A percentile compares a stretch with the other conserved stretches of the same genome.
phyloP scores from a whole-genome alignment of 257 asterid species.

The Vinca minor region DNA sequence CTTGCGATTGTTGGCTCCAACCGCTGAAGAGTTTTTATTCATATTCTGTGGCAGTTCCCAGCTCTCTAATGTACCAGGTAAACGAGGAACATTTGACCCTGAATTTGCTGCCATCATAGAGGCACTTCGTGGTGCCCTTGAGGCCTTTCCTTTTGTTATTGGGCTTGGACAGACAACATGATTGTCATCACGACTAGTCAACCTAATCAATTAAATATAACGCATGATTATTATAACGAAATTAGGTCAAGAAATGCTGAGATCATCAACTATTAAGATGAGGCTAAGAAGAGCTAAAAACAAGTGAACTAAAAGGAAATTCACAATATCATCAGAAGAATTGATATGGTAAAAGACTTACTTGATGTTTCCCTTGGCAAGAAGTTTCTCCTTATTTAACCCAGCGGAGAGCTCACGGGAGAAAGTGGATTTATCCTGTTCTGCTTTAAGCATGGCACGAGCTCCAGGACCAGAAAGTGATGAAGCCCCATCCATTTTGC shows the following conservation, averaged over 20 bases:
- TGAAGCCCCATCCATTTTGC: slow-evolving; percentile 53
- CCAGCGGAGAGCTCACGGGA: slow-evolving; percentile 59
- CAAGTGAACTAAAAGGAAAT: slow-evolving; percentile 9
- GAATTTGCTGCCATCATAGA: slow-evolving; percentile 39
- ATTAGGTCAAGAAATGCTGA: background rate
- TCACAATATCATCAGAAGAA: slow-evolving; percentile 1
- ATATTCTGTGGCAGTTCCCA: slow-evolving; percentile 67
- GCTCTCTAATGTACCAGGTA: slow-evolving; percentile 64
- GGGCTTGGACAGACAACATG: slow-evolving; percentile 48
- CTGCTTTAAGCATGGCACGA: slow-evolving; percentile 57
- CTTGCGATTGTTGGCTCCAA: slow-evolving; percentile 70
- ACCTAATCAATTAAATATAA: slow-evolving; percentile 38
- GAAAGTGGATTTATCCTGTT: slow-evolving; percentile 55
- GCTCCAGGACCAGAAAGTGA: slow-evolving; percentile 59
- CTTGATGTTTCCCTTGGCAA: slow-evolving; percentile 69
- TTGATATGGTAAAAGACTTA: slow-evolving; percentile 30
- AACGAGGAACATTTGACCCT: slow-evolving; percentile 44
- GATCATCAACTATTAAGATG: background rate
- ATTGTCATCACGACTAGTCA: slow-evolving; percentile 69
- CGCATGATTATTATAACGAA: slow-evolving; percentile 5
- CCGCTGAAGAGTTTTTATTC: slow-evolving; percentile 44
- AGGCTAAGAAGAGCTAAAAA: slow-evolving; percentile 12
- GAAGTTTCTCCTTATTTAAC: slow-evolving; percentile 58
- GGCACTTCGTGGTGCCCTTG: slow-evolving; percentile 83
- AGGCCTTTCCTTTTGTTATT: slow-evolving; percentile 72